Base-by-base conservation (phyloP, 1,284 basidiomycete genomes). In the Coriolopsis trogii region DNA sequence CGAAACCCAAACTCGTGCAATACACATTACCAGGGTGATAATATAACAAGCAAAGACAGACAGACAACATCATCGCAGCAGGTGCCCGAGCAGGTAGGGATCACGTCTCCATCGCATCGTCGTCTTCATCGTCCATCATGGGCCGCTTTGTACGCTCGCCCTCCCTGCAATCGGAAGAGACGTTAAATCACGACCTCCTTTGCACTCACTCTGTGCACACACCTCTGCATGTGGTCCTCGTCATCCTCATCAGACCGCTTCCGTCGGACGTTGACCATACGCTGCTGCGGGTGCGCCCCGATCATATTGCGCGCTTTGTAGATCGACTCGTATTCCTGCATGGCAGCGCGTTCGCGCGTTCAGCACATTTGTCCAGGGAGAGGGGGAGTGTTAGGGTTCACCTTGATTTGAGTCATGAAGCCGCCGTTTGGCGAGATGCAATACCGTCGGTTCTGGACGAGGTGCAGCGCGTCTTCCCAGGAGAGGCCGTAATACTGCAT, bases 361-460 rank as follows among this genome's bases (percentile, higher is more conserved):
- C n/a, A n/a, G n/a, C n/a, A n/a, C n/a, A n/a, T n/a, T n/a, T n/a
- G n/a, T n/a, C n/a, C n/a, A n/a, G n/a, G n/a, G 4, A 30, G 9
- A 6, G 6, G n/a, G n/a, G 6, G 29, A n/a, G 28, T n/a, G 16
- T 46, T 23, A 25, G 15, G 15, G 63, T 75, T 26, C 52, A 87
- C 92, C 78, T 93, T 93, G 62, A 95, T 85, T 67, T 95, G 93
- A 5, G 86, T 87, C 58, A 92, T 70, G 70, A 95, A 95, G 21
- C 93, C 88, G 26, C 89, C 87, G 61, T 92, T 93, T 9, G 92
- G 91, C 6, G 88, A 90, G 60, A 95, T 93, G 68, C 93, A 95
- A 63, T 95, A 95, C 39, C 93, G 81, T 57, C 91, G 82, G 61
- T 93, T 93, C 72, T 95, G 93, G 6, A 95, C 92, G 63, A 88